These are phyloP conservation scores for Bruguiera gymnorhiza DNA, from an alignment of 345 rosid species.

Conservation along the genomic window DNA sequence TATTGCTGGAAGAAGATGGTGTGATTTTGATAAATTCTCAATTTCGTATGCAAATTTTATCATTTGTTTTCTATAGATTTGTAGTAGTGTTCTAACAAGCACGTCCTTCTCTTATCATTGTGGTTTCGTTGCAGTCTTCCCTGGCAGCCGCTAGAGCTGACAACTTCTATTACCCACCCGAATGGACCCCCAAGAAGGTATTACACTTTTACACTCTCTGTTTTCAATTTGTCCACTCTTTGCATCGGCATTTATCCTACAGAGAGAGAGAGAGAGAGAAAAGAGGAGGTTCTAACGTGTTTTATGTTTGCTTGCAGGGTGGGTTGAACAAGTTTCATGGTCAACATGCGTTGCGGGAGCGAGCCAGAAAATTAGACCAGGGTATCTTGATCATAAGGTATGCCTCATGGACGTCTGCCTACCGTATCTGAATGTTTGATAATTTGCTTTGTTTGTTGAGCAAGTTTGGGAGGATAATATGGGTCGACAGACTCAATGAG, in stretches of 20 bases:
- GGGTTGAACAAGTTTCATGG: constrained; percentile 95
- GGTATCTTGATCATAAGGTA: constrained; percentile 93
- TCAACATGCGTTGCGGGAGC: constrained; percentile 90
- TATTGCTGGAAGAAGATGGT: no score
- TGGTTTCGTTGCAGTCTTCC: constrained; percentile 63
- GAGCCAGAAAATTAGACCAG: constrained; percentile 87
- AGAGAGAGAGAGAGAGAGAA: background rate
- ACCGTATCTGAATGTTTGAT: background rate
- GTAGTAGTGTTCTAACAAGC: background rate
- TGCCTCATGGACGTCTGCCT: background rate
- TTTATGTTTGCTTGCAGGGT: constrained; percentile 43
- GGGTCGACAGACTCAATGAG: no score
- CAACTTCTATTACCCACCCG: constrained; percentile 93
- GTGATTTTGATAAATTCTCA: no score
- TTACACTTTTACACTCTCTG: background rate
- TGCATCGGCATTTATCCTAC: no score
- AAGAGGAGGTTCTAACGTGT: constrained; percentile 14
- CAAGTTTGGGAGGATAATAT: no score
- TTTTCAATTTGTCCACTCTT: background rate
- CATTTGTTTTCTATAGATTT: background rate
- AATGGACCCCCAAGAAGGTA: constrained; percentile 90
- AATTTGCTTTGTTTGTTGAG: background rate
- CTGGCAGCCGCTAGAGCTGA: constrained; percentile 97
- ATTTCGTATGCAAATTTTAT: background rate
- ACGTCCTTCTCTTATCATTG: background rate